Conservation (phyloP, 1,139 yeast species). For the Diutina rugosa region DNA sequence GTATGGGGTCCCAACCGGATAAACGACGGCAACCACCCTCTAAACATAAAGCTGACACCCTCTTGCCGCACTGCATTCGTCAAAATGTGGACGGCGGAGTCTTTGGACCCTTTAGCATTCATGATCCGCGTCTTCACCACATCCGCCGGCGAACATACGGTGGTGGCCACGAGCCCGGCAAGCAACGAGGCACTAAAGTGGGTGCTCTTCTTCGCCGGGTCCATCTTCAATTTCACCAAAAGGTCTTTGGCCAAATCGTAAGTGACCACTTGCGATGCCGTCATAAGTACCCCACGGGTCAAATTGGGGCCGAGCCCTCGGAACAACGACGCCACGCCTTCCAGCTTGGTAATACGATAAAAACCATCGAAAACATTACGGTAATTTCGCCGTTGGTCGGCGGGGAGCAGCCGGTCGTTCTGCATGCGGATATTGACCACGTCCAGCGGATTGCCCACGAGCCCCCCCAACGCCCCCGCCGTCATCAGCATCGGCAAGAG, state of each 20-base stretch:
- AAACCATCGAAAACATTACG: slow-evolving; percentile 72
- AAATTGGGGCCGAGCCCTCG: slow-evolving; percentile 72
- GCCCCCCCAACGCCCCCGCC: slow-evolving; percentile 74
- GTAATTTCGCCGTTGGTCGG: slow-evolving; percentile 58
- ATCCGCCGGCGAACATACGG: slow-evolving; percentile 87
- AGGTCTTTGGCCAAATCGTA: slow-evolving; percentile 64
- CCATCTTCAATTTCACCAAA: slow-evolving; percentile 41
- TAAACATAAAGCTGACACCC: slow-evolving; percentile 68
- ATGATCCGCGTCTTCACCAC: slow-evolving; percentile 81
- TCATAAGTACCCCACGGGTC: slow-evolving; percentile 75
- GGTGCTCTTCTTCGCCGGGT: slow-evolving; percentile 52
- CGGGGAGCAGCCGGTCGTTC: slow-evolving; percentile 64
- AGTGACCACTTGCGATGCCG: slow-evolving; percentile 84
- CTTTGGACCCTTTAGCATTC: slow-evolving; percentile 46
- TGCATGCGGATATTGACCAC: slow-evolving; percentile 87
- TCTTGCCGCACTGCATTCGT: slow-evolving; percentile 47
- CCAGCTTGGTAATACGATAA: slow-evolving; percentile 43
- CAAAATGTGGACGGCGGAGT: slow-evolving; percentile 39
- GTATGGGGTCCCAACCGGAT: slow-evolving; percentile 85
- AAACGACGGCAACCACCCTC: slow-evolving; percentile 88
- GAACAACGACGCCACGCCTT: slow-evolving; percentile 48
- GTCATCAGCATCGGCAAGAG: slow-evolving; percentile 71
- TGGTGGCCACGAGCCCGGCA: slow-evolving; percentile 82
- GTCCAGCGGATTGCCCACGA: slow-evolving; percentile 82
- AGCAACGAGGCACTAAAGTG: slow-evolving; percentile 67